Base-by-base conservation (phyloP, 1,284 basidiomycete genomes). In the Malassezia arunalokei region DNA sequence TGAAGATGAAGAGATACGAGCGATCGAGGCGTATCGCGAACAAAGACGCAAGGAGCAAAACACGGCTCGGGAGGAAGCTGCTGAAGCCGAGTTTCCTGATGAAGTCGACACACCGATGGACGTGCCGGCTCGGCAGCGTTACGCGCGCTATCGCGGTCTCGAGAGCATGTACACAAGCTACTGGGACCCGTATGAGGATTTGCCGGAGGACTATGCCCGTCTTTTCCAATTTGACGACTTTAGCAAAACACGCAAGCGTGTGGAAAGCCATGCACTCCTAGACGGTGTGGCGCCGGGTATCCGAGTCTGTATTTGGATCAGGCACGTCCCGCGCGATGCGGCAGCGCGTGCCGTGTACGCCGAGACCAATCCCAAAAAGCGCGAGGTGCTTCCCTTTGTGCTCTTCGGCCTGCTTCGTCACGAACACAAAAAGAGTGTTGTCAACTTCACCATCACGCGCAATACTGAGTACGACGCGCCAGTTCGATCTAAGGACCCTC, bases 151-250 rank as follows among this genome's bases (percentile, higher is more conserved):
- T 74, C 82, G 92, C 51, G 94, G 92, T 0, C 75, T 99, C 74
- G 83, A 84, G 49, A 89, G 86, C 11, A 87, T 98, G 79, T 80
- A 92, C 35, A 96, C 94, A 1, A 89, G 85, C 65, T 86, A 86
- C 17, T 99, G 92, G 92, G 92, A 98, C 73, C 83, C 92, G 6
- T 96, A 88, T 65, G 92, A 98, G 75, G 92, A 94, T 64, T 78
- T 99, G 15, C 94, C 92, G 5, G 75, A 83, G 48, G 91, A 98
- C 68, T 98, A 98, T 68, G 89, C 85, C 0, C 80, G 85, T 40
- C 92, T 96, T 62, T 99, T 96, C 76, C 87, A 92, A 74, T 96
- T 98, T 68, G 90, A 95, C 74, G 87, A 92, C 68, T 96, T 85
- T 76, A 84, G 82, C 68, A 81, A 84, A 24, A 96, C 89, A 2